phyloP scores from a whole-genome alignment of 805 yeast species.

The Priceomyces carsonii region DNA sequence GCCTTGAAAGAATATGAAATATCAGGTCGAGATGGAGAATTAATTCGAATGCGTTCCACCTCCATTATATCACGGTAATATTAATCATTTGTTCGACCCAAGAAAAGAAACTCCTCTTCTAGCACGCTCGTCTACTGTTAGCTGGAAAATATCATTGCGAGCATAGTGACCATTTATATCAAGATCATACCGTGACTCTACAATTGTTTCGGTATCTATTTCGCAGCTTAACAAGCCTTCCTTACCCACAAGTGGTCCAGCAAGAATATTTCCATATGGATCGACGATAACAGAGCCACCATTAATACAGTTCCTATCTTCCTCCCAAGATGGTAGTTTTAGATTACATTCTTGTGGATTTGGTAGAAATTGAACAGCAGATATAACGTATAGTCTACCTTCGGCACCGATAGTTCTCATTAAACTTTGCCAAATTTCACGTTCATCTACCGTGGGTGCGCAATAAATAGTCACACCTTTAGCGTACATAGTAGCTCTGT shows the following conservation, averaged over 20 bases:
- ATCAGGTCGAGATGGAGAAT: too few relatives aligned
- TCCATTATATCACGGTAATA: too few relatives aligned
- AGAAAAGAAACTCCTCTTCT: constrained; percentile 1
- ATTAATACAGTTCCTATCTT: constrained; percentile 32
- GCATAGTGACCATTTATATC: constrained; percentile 46
- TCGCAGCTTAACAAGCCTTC: constrained; percentile 44
- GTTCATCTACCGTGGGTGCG: constrained; percentile 43
- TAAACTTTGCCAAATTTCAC: constrained; percentile 44
- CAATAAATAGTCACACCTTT: constrained; percentile 43
- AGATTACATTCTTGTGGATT: constrained; percentile 24
- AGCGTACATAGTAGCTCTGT: constrained; percentile 42
- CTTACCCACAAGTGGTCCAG: constrained; percentile 38
- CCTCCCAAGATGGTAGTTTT: constrained; percentile 19
- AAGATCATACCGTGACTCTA: constrained; percentile 42
- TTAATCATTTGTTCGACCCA: too few relatives aligned
- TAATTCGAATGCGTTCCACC: too few relatives aligned
- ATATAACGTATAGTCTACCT: constrained; percentile 40
- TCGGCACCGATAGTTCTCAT: constrained; percentile 43
- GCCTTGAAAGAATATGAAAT: too few relatives aligned
- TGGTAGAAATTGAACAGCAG: constrained; percentile 43
- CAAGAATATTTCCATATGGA: constrained; percentile 40
- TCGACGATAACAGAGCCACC: constrained; percentile 26
- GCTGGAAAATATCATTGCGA: constrained; percentile 41
- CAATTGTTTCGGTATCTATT: constrained; percentile 36
- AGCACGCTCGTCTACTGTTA: constrained; percentile 37